Base-by-base conservation (phyloP, 2,329 filamentous ascomycete species). In the Pseudocercospora macadamiae region DNA sequence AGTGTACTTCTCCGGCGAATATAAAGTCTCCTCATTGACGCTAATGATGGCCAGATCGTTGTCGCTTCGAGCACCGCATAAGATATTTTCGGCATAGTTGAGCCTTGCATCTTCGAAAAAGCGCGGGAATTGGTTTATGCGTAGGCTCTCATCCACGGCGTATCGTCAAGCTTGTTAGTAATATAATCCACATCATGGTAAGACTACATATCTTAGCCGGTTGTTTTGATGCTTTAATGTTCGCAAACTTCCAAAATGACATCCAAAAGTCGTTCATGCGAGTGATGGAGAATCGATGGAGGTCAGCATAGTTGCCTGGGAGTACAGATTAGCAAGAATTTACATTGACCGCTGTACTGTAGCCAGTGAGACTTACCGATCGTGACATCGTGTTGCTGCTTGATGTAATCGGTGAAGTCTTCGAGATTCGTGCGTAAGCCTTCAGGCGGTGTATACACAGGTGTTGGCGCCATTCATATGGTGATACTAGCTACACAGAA, bases 181-280 rank as follows among this genome's bases (percentile, higher is more conserved):
- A n/a, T 0, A 10, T 3, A 18, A 1, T 9, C 10, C 7, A 10
- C n/a, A 30, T 30, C 4, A 2, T 14, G n/a, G 14, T 6, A n/a
- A 30, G 4, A 16, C 16, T 7, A 55, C 51, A 45, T 59, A 59
- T 53, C 52, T 52, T 60, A 7, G 45, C 37, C 18, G 57, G 57
- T 6, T 55, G 55, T 34, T 18, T 32, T 1, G 60, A 59, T 28
- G 60, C 60, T 28, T 59, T 59, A 49, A 62, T 59, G 4, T 53
- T 28, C 12, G 47, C 53, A 18, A 55, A 62, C 10, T 49, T 59
- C 60, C 60, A 62, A 26, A 62, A 56, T 26, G 55, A 55, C 45
- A 62, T 49, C 60, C 60, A 62, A 23, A 62, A 62, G 19, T 62
- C 60, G 42, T 62, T 59, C 52, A 62, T 59, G 2, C 55, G 60